Evolutionary conservation across 208 protist species (phyloP).

Genomic region (Herpetomonas samuelpessoai): DNA sequence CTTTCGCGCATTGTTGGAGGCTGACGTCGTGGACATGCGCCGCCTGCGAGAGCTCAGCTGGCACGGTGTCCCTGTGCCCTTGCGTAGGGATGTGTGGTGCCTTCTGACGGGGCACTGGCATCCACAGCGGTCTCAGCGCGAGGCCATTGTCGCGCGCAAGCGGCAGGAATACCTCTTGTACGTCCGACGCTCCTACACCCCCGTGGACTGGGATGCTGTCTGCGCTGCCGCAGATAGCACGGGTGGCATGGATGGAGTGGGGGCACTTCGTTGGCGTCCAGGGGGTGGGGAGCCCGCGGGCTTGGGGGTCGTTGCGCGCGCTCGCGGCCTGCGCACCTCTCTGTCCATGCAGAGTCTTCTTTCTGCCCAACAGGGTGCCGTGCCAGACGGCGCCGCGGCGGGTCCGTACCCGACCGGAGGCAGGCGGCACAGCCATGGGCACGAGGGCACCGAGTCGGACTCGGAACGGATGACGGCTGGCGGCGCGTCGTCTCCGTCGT

Average conservation of each 20-base stretch:
- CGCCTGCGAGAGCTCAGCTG: slow-evolving; percentile 47
- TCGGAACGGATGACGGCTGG: too few relatives aligned
- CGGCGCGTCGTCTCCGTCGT: background rate
- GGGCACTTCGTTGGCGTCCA: background rate
- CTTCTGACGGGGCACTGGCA: slow-evolving; percentile 59
- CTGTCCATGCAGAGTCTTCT: too few relatives aligned
- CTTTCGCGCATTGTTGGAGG: slow-evolving; percentile 24
- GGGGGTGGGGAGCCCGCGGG: too few relatives aligned
- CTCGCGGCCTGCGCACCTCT: too few relatives aligned
- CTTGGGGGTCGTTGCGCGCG: too few relatives aligned
- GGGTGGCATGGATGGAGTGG: background rate
- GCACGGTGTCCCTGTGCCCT: slow-evolving; percentile 43
- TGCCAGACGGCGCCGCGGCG: background rate
- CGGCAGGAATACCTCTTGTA: slow-evolving; percentile 55
- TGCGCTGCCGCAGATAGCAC: slow-evolving; percentile 32
- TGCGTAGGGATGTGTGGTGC: slow-evolving; percentile 61
- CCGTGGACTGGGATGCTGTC: slow-evolving; percentile 56
- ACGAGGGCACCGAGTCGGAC: background rate
- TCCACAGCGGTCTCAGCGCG: slow-evolving; percentile 26
- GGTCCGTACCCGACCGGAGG: background rate
- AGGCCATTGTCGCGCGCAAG: slow-evolving; percentile 36
- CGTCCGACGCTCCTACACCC: slow-evolving; percentile 43
- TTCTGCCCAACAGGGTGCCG: background rate
- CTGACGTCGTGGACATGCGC: slow-evolving; percentile 30
- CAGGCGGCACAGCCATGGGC: background rate